Conservation (phyloP, 2,329 filamentous ascomycete species). For the Apiospora aurea region DNA sequence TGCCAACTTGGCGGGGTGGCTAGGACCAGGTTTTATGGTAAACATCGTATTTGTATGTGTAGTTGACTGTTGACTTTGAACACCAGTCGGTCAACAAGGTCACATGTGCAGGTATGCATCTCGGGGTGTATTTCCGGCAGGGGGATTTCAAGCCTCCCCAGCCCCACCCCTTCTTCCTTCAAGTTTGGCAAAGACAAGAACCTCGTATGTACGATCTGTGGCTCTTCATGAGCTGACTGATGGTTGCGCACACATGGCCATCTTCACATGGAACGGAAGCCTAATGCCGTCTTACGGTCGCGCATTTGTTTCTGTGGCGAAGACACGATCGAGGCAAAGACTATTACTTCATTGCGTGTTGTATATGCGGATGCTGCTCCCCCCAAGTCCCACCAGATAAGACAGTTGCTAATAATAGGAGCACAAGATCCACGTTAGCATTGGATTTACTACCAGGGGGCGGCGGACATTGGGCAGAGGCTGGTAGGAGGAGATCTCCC, state of each 20-base stretch:
- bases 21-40: background rate
- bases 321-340: background rate
- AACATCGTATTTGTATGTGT: background rate
- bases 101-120: background rate
- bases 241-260: background rate
- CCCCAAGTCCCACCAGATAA: slow-evolving; percentile 3
- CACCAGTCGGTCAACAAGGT: background rate
- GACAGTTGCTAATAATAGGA: slow-evolving; percentile 14
- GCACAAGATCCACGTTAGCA: background rate
- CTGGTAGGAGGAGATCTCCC: slow-evolving; percentile 14
- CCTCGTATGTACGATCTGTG: background rate
- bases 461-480: background rate
- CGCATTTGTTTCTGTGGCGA: background rate
- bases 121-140: background rate
- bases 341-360: background rate
- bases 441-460: background rate
- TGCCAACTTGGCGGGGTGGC: background rate
- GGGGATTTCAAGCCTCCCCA: background rate
- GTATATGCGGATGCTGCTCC: background rate
- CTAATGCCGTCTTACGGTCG: background rate
- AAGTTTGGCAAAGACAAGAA: background rate
- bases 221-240: background rate
- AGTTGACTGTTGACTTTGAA: background rate
- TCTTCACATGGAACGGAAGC: background rate
- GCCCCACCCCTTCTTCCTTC: too few species aligned